Evolutionary conservation across 805 yeast genomes (phyloP), one percentile per base, ranked within the genome.

Genomic region (Monosporozyma aquatica): DNA sequence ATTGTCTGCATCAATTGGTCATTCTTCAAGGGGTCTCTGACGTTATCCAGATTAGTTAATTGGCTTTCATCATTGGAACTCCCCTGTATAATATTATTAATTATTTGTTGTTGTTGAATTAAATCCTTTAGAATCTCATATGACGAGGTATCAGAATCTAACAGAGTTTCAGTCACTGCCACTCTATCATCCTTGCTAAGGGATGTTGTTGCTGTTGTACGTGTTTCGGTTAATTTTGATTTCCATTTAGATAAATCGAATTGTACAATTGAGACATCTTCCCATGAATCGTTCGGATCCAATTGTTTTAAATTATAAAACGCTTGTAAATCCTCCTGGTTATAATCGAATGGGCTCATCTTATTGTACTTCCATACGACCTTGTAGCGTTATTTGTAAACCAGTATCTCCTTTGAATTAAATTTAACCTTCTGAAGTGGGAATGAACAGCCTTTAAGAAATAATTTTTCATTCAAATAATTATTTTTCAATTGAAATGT

Each of bases 21-120:
- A n/a, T 69, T 67, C 4, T 79, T 80, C 45, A 80, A 59, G 1
- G 86, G 84, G 50, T 80, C 87, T 38, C 66, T 69, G 42, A 51
- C 40, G 7, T 17, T 15, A 11, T 40, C 18, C 4, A 40, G 20
- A 22, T 35, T 34, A n/a, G 26, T 30, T 15, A 22, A n/a, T n/a
- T n/a, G n/a, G n/a, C n/a, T n/a, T n/a, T n/a, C 15, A 20, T 21
- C 34, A 25, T 41, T 37, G 6, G 5, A 33, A 37, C 6, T 9
- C n/a, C 15, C 29, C n/a, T 17, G 24, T 10, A 9, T 10, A 7
- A 18, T 32, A 7, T 32, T 14, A 9, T 26, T 34, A 3, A 20
- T 26, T 1, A 15, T 27, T 18, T 58, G 59, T 32, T 55, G 61
- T 30, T 55, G 61, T 11, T 43, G 39, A 22, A 55, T 47, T 4